Base-by-base conservation (phyloP, 2,329 filamentous ascomycete species). In the Ophiognomonia clavigignenti-juglandacearum region DNA sequence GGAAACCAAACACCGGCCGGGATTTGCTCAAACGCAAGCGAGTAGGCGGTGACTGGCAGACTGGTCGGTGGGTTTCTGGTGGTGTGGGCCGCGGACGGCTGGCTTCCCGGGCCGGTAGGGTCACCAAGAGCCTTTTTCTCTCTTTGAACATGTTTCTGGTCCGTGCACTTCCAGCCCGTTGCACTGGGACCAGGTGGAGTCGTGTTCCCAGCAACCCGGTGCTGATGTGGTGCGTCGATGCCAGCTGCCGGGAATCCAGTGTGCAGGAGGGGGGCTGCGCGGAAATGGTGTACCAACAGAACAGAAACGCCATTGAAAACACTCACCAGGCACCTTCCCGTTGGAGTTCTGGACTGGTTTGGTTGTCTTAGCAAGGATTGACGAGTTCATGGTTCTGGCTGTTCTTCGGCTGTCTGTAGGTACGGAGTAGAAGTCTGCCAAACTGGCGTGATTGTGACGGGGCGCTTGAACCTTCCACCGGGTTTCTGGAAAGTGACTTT, bases 401-500 rank as follows among this genome's bases (percentile, higher is more conserved):
- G 10, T 43, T 31, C 29, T 29, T 27, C 39, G 27, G 19, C 27
- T 35, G 26, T 23, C 13, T 31, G 27, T n/a, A 19, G 23, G 24
- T 39, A 10, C 37, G 22, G n/a, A n/a, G n/a, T n/a, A n/a, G n/a
- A n/a, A n/a, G n/a, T n/a, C 40, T 51, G 45, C 44, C 43, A 36
- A 11, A 39, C 40, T 51, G 48, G 48, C 40, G 48, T 51, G 48
- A 51, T 42, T 39, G 39, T 51, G 48, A 50, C 48, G 48, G 47
- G 18, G 16, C 26, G 27, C 18, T 23, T 35, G 27, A 36, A 36
- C 27, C 26, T 37, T 43, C 40, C 37, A 38, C 10, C 22, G n/a
- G n/a, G n/a, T n/a, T n/a, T n/a, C n/a, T n/a, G n/a, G n/a, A n/a
- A n/a, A n/a, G n/a, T n/a, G n/a, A n/a, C n/a, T n/a, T n/a, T n/a